phyloP scores from a whole-genome alignment of 495 filamentous ascomycete species.

The Podospora bellae-mahoneyi region DNA sequence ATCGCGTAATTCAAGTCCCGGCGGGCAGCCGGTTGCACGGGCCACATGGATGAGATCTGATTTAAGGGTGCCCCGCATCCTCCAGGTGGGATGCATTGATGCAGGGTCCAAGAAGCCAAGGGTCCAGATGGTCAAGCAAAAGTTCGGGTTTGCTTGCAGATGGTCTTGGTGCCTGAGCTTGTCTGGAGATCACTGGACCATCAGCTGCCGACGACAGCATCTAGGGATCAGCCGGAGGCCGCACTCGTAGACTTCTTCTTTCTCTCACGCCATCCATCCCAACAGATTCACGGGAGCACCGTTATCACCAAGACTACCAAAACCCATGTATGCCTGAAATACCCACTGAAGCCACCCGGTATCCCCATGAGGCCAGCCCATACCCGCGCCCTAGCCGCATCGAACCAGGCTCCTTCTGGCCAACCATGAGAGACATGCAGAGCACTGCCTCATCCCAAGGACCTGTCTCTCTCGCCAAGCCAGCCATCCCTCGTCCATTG shows the following conservation, averaged over 20 bases:
- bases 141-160: neutral
- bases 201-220: neutral
- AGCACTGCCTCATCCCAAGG: constrained; percentile 19
- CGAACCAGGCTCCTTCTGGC: neutral
- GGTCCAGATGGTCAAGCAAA: neutral
- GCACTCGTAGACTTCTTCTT: neutral
- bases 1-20: neutral
- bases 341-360: neutral
- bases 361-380: constrained; percentile 8
- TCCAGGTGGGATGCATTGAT: neutral
- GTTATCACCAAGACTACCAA: neutral
- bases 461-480: constrained; percentile 11
- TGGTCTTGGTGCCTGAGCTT: neutral
- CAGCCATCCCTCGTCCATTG: constrained; percentile 16
- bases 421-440: constrained; percentile 11
- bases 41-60: neutral
- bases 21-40: neutral
- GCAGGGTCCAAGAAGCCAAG: neutral
- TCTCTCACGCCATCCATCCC: too few species aligned
- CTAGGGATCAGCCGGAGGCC: neutral
- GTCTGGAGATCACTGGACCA: neutral
- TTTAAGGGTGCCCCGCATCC: neutral
- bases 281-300: neutral
- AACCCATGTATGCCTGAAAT: neutral
- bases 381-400: neutral